phyloP scores from a whole-genome alignment of 768 basidiomycete genomes.

The Tephrocybe sp. region DNA sequence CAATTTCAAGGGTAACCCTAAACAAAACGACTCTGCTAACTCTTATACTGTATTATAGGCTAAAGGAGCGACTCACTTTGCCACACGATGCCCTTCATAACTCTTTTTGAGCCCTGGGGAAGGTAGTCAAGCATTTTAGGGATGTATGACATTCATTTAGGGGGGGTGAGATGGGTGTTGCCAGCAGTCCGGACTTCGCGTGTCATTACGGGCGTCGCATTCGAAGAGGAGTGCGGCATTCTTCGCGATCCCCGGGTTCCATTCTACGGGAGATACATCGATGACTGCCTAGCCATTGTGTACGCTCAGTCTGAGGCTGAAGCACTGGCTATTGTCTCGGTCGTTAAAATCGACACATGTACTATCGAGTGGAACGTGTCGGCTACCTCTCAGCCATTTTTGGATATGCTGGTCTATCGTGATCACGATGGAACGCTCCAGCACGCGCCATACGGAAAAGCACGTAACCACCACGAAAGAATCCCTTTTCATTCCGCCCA shows the following conservation, averaged over 20 bases:
- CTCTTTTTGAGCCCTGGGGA: too few species aligned
- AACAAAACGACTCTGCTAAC: too few species aligned
- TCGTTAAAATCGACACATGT: conserved; percentile 16
- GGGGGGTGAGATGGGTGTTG: too few species aligned
- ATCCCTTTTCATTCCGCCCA: conserved; percentile 19
- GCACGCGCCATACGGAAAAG: conserved; percentile 16
- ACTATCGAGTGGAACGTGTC: conserved; percentile 18
- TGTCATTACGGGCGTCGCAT: too few species aligned
- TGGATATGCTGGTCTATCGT: conserved; percentile 27
- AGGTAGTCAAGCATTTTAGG: too few species aligned
- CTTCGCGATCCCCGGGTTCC: conserved; percentile 11
- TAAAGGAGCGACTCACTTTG: too few species aligned
- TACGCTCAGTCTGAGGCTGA: conserved; percentile 17
- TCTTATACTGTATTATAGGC: too few species aligned
- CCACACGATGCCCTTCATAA: too few species aligned
- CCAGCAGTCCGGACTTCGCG: too few species aligned
- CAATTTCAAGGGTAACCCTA: too few species aligned
- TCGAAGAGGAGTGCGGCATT: conserved; percentile 13
- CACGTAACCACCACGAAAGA: conserved; percentile 20
- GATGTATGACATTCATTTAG: too few species aligned
- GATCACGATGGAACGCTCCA: conserved; percentile 14
- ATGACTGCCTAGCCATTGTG: conserved; percentile 25
- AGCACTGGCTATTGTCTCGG: conserved; percentile 3
- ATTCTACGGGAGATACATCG: conserved; percentile 31
- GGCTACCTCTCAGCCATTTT: conserved; percentile 15